Conservation (phyloP, 306 rosid genomes). For the Vigna reflexopilosa region DNA sequence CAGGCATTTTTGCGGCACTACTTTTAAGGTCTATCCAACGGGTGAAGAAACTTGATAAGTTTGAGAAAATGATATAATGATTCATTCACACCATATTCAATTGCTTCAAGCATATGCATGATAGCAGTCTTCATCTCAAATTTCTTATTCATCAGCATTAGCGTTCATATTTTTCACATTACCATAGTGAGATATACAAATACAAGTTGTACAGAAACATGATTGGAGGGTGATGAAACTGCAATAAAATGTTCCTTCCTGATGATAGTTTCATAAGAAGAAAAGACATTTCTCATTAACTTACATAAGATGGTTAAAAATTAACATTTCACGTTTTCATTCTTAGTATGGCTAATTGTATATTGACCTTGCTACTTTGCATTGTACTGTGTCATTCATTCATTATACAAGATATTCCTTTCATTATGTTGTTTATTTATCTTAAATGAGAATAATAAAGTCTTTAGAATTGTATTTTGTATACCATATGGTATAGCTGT, state of each 20-base stretch:
- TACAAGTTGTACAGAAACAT: constrained; percentile 5
- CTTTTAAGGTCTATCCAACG: constrained; percentile 75
- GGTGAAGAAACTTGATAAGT: constrained; percentile 75
- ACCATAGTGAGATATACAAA: constrained; percentile 35
- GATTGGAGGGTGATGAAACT: constrained; percentile 28
- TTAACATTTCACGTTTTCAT: too few relatives aligned
- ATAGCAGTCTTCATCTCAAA: neutral
- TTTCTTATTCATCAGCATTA: neutral
- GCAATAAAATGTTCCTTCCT: constrained; percentile 13
- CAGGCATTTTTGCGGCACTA: constrained; percentile 72
- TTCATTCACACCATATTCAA: constrained; percentile 25
- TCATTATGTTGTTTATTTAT: neutral
- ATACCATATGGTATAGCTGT: too few relatives aligned
- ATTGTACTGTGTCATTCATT: neutral
- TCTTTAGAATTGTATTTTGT: neutral
- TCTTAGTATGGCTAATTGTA: neutral
- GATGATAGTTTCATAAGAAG: neutral
- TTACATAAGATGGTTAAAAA: neutral
- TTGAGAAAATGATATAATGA: constrained; percentile 78
- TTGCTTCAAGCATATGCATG: constrained; percentile 38
- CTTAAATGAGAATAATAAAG: neutral
- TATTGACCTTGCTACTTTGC: neutral
- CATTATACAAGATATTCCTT: neutral
- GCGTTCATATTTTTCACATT: constrained; percentile 25
- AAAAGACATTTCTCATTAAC: neutral